phyloP scores from a whole-genome alignment of 371 early-diverging fungal genomes.

The Mortierella sp. region DNA sequence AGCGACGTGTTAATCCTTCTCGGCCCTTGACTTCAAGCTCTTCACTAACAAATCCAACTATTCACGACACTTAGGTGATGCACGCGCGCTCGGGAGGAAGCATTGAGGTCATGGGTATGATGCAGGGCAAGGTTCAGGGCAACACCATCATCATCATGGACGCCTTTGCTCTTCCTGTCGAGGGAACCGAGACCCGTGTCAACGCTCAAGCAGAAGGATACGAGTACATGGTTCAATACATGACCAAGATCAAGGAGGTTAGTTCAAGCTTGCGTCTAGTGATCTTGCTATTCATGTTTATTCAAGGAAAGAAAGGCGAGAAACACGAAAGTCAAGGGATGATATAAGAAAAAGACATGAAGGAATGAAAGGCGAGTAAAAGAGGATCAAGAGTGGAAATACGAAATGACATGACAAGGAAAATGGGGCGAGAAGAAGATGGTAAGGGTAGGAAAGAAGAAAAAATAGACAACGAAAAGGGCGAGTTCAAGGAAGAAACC shows the following conservation, averaged over 20 bases:
- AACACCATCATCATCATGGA: conserved; percentile 96
- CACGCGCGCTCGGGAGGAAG: conserved; percentile 97
- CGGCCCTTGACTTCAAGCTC: no score
- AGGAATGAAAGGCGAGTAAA: not conserved
- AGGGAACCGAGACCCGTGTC: conserved; percentile 99
- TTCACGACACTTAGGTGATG: conserved; percentile 76
- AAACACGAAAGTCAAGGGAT: not conserved
- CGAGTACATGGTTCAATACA: conserved; percentile 97
- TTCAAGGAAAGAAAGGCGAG: no score
- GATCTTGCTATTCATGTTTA: no score
- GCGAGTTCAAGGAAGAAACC: no score
- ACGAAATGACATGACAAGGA: not conserved
- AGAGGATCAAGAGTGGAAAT: not conserved
- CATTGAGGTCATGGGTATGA: conserved; percentile 98
- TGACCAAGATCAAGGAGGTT: conserved; percentile 87
- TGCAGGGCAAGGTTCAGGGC: conserved; percentile 95
- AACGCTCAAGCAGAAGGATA: conserved; percentile 95
- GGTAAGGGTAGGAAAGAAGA: no score
- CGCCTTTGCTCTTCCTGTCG: conserved; percentile 97
- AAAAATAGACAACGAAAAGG: not conserved
- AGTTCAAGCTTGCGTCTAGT: no score
- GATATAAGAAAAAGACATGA: not conserved
- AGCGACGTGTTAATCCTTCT: no score
- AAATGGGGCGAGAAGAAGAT: no score
- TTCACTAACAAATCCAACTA: not conserved